These are phyloP conservation scores for Xanthoconium stramineum DNA, from an alignment of 768 basidiomycete species.

Conservation along the genomic window DNA sequence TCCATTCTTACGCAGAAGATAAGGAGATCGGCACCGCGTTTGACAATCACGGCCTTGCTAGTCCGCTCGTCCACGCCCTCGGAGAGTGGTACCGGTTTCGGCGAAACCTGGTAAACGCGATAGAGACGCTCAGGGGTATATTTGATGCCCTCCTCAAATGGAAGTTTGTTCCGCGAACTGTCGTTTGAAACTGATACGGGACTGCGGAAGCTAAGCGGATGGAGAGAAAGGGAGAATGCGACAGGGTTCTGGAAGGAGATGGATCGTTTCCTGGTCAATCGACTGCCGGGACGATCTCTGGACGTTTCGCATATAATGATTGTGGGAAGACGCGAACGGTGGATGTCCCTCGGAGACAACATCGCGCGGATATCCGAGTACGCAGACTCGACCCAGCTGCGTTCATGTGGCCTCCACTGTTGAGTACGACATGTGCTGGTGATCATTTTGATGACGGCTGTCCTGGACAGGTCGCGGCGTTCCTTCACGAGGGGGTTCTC, in stretches of 20 bases:
- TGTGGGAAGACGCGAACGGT: constrained; percentile 9
- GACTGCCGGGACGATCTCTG: neutral
- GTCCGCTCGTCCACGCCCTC: constrained; percentile 5
- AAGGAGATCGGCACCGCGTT: constrained; percentile 26
- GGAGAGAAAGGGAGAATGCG: constrained; percentile 10
- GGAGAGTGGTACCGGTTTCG: neutral
- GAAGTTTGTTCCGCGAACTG: constrained; percentile 13
- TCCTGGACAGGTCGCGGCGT: constrained; percentile 26
- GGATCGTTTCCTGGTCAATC: constrained; percentile 13
- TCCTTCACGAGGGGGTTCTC: constrained; percentile 9
- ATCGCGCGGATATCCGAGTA: constrained; percentile 26
- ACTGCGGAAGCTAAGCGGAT: constrained; percentile 19
- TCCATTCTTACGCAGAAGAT: constrained; percentile 21
- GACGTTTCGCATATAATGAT: constrained; percentile 26
- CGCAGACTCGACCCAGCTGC: constrained; percentile 26
- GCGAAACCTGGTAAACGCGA: constrained; percentile 25
- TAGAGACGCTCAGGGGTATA: constrained; percentile 6
- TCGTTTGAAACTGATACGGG: constrained; percentile 21
- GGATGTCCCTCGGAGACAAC: constrained; percentile 11
- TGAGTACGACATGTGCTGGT: constrained; percentile 13
- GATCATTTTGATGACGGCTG: constrained; percentile 22
- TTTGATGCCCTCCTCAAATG: constrained; percentile 18
- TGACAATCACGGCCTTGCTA: constrained; percentile 10
- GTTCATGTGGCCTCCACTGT: constrained; percentile 29
- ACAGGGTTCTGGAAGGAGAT: constrained; percentile 25